phyloP scores from a whole-genome alignment of 1,139 yeast genomes.

The Sugiyamaella novakii region DNA sequence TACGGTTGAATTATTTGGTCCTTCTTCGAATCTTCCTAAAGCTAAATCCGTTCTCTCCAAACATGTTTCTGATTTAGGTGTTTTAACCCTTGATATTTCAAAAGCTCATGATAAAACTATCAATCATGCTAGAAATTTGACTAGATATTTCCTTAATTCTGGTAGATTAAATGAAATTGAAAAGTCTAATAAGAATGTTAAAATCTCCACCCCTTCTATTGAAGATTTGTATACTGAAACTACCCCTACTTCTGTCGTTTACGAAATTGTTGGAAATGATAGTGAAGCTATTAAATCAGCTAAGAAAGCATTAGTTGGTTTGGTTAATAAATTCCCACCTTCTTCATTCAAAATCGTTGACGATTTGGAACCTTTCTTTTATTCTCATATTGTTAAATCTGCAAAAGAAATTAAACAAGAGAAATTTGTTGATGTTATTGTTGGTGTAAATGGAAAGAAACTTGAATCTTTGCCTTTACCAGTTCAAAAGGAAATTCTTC shows the following conservation, averaged over 20 bases:
- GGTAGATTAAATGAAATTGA: slow-evolving; percentile 47
- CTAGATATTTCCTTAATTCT: slow-evolving; percentile 62
- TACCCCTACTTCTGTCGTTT: slow-evolving; percentile 43
- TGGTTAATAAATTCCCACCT: slow-evolving; percentile 76
- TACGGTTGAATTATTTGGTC: slow-evolving; percentile 64
- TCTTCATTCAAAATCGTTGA: slow-evolving; percentile 57
- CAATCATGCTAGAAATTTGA: slow-evolving; percentile 72
- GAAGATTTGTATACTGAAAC: slow-evolving; percentile 40
- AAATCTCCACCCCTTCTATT: slow-evolving; percentile 58
- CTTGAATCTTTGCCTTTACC: background rate
- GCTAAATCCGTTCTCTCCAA: slow-evolving; percentile 62
- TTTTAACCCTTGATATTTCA: slow-evolving; percentile 76
- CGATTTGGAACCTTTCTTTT: slow-evolving; percentile 73
- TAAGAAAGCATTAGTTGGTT: slow-evolving; percentile 68
- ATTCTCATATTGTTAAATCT: slow-evolving; percentile 51
- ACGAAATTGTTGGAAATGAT: slow-evolving; percentile 51
- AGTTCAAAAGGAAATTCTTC: slow-evolving; percentile 45
- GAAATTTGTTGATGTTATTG: slow-evolving; percentile 57
- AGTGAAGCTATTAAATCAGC: slow-evolving; percentile 52
- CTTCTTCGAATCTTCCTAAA: slow-evolving; percentile 57
- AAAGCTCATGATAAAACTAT: slow-evolving; percentile 84
- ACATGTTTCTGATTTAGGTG: slow-evolving; percentile 56
- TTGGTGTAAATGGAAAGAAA: slow-evolving; percentile 34
- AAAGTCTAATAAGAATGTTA: slow-evolving; percentile 49
- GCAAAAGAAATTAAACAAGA: slow-evolving; percentile 51